These are phyloP conservation scores for Fraxinus velutina DNA, from an alignment of 305 asterid genomes.

Conservation along the genomic window DNA sequence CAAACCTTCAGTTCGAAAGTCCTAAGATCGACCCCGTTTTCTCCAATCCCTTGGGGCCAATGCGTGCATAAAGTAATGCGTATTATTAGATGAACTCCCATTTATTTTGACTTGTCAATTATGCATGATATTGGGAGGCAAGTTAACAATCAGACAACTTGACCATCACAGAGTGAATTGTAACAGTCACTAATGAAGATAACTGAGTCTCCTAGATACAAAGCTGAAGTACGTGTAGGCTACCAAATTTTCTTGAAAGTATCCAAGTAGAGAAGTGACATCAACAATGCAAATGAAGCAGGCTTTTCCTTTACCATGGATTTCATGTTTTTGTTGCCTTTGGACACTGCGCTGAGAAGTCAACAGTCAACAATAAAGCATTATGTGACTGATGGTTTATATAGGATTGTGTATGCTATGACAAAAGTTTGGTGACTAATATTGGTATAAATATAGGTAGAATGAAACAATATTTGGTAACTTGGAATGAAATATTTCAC, in stretches of 20 bases:
- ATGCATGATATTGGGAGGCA: background rate
- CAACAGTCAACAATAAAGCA: background rate
- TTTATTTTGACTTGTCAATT: background rate
- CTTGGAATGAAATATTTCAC: background rate
- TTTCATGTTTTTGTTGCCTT: background rate
- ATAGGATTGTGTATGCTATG: background rate
- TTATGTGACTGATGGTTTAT: background rate
- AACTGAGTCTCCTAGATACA: background rate
- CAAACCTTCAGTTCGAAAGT: background rate
- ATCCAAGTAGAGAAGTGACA: background rate
- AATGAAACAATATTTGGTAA: background rate
- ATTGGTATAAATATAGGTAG: background rate
- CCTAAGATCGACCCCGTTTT: background rate
- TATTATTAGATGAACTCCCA: background rate
- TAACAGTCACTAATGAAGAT: background rate
- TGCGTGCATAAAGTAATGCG: background rate
- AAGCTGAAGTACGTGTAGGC: background rate
- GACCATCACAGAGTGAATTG: background rate
- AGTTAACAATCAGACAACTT: background rate
- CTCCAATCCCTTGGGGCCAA: background rate
- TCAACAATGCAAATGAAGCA: background rate
- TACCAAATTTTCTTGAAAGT: background rate
- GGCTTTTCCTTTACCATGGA: background rate
- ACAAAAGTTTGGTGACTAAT: background rate
- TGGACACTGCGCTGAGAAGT: background rate